These are phyloP conservation scores for Jimgerdemannia lactiflua DNA, from an alignment of 192 early-diverging fungal species.

Conservation along the genomic window DNA sequence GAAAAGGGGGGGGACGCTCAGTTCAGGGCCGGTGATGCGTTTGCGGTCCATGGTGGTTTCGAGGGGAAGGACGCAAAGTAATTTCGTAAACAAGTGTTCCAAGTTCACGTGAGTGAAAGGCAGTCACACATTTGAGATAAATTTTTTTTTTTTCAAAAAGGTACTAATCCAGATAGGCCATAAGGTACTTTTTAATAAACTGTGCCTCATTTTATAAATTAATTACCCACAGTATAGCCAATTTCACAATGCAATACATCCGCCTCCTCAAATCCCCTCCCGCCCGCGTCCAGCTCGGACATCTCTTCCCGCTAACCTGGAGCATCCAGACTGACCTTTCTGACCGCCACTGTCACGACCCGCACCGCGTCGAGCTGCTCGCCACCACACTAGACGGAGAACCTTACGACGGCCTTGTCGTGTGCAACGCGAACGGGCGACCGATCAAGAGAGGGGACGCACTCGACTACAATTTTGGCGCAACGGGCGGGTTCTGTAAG, in stretches of 20 bases:
- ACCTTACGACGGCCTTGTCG: background rate
- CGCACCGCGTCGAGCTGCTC: background rate
- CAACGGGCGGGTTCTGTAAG: conserved; percentile 1
- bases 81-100: no score
- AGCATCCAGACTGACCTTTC: conserved; percentile 1
- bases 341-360: background rate
- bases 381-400: background rate
- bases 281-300: background rate
- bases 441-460: no score
- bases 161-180: no score
- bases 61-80: conserved; percentile 1
- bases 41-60: conserved; percentile 45
- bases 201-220: no score
- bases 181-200: no score
- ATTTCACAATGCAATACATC: background rate
- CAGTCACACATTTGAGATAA: no score
- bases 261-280: conserved; percentile 1
- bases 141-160: no score
- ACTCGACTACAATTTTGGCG: background rate
- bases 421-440: background rate
- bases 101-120: no score
- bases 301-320: background rate
- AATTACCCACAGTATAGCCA: no score
- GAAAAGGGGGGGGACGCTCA: conserved; percentile 45
- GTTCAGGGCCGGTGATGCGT: conserved; percentile 50